Evolutionary conservation across 192 early-diverging fungal species (phyloP).

Genomic region (Linnemannia hyalina): DNA sequence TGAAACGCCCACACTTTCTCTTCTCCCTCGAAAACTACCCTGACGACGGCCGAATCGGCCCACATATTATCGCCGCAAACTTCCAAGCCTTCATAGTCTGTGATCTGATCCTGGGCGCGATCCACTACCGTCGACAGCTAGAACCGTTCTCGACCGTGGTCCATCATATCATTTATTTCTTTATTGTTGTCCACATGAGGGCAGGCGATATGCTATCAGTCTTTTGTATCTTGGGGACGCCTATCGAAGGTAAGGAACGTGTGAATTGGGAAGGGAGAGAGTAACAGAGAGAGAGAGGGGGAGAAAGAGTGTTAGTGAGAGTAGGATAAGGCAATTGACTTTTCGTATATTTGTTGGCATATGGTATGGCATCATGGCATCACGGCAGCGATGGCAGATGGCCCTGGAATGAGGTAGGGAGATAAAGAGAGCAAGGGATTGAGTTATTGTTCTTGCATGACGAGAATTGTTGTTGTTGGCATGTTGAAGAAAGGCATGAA

Average conservation of each 20-base stretch:
- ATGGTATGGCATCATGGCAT: background rate
- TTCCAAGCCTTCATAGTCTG: slow-evolving; percentile 46
- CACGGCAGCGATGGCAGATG: too few relatives aligned
- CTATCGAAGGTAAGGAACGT: slow-evolving; percentile 41
- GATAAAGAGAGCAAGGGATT: background rate
- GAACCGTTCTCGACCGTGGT: slow-evolving; percentile 52
- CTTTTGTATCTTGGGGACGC: slow-evolving; percentile 44
- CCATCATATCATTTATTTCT: slow-evolving; percentile 51
- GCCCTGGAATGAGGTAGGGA: background rate
- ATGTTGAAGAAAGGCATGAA: background rate
- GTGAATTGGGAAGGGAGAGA: background rate
- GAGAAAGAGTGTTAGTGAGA: background rate
- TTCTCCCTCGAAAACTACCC: slow-evolving; percentile 55
- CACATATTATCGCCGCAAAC: slow-evolving; percentile 49
- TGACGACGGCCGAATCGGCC: slow-evolving; percentile 39
- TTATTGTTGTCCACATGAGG: slow-evolving; percentile 49
- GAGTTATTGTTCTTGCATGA: background rate
- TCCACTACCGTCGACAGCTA: slow-evolving; percentile 38
- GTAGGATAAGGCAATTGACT: background rate
- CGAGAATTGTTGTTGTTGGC: background rate
- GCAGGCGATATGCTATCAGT: slow-evolving; percentile 49
- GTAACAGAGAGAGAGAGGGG: background rate
- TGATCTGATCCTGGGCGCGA: slow-evolving; percentile 35
- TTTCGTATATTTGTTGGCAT: background rate
- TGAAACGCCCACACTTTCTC: slow-evolving; percentile 28